A percentile compares a stretch with the other conserved stretches of the same genome.
These are phyloP conservation scores for Cyathus striatus DNA, from an alignment of 768 basidiomycete genomes.

Conservation along the genomic window DNA sequence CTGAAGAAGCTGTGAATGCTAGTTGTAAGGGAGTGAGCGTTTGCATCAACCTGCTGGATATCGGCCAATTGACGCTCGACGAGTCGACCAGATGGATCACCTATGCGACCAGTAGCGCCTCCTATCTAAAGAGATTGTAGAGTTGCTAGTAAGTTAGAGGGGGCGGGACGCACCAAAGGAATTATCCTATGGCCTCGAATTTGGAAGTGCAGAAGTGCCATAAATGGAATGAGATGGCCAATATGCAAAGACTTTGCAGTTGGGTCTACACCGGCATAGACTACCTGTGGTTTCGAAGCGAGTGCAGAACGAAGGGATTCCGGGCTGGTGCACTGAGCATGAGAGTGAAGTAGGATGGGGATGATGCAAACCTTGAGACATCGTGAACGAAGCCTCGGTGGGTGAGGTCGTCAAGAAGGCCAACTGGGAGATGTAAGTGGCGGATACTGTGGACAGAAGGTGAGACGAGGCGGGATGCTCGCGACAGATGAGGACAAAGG, in stretches of 20 bases:
- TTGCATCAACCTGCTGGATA: constrained; percentile 51
- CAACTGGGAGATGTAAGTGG: background rate
- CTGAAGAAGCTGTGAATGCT: constrained; percentile 73
- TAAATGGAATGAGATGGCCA: constrained; percentile 87
- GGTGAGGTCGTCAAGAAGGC: constrained; percentile 36
- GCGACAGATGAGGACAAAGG: background rate
- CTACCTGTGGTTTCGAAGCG: constrained; percentile 35
- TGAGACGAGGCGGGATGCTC: background rate
- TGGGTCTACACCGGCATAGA: constrained; percentile 92
- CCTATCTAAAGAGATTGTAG: constrained; percentile 61
- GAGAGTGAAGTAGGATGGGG: too few species aligned
- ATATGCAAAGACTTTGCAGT: constrained; percentile 88
- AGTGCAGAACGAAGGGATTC: too few species aligned
- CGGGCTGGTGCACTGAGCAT: too few species aligned
- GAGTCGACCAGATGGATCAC: constrained; percentile 89
- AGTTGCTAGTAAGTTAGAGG: background rate
- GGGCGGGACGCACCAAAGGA: constrained; percentile 62
- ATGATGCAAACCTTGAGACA: constrained; percentile 29
- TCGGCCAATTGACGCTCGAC: constrained; percentile 75
- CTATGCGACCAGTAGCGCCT: constrained; percentile 93
- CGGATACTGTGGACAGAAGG: background rate
- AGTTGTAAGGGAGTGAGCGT: constrained; percentile 56
- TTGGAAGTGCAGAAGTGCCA: constrained; percentile 85
- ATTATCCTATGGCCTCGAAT: constrained; percentile 79
- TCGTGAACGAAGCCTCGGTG: constrained; percentile 45